phyloP scores from a whole-genome alignment of 1,284 basidiomycete genomes.

The Thecaphora thlaspeos region DNA sequence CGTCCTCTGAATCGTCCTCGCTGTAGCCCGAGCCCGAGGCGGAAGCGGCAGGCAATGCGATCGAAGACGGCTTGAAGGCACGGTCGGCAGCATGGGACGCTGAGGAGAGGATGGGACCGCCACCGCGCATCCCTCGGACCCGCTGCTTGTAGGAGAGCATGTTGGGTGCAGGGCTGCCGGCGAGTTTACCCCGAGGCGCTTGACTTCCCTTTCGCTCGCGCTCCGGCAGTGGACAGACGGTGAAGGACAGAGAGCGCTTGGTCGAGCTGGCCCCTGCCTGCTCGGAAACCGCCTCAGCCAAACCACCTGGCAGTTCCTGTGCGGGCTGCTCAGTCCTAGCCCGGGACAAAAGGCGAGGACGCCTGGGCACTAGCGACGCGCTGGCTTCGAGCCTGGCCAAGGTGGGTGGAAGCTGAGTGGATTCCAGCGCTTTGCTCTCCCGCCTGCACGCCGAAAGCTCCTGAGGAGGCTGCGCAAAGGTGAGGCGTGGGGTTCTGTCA shows the following conservation, averaged over 20 bases:
- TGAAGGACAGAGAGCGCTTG: slow-evolving; percentile 14
- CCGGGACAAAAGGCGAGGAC: background rate
- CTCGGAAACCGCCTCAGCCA: too few relatives aligned
- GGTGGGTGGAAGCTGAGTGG: background rate
- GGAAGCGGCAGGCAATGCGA: slow-evolving; percentile 2
- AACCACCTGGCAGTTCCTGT: too few relatives aligned
- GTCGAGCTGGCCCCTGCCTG: background rate
- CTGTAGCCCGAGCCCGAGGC: slow-evolving; percentile 29
- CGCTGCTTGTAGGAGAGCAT: slow-evolving; percentile 25
- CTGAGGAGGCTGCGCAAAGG: background rate
- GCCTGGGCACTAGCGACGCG: background rate
- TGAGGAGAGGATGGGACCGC: slow-evolving; percentile 26
- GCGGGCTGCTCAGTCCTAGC: too few relatives aligned
- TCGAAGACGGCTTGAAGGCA: slow-evolving; percentile 4
- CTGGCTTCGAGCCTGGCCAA: background rate
- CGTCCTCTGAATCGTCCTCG: slow-evolving; percentile 13
- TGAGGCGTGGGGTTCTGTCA: background rate
- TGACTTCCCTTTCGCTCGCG: slow-evolving; percentile 10
- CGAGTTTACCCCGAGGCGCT: slow-evolving; percentile 13
- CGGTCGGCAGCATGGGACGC: slow-evolving; percentile 7
- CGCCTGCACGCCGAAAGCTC: background rate
- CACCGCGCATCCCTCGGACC: slow-evolving; percentile 20
- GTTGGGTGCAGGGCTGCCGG: slow-evolving; percentile 30
- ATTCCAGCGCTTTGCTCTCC: background rate
- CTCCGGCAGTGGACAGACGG: slow-evolving; percentile 23